A percentile compares a stretch with the other conserved stretches of the same genome.
Conservation (phyloP, 2,329 filamentous ascomycete genomes). For the Microsporum ferrugineum region DNA sequence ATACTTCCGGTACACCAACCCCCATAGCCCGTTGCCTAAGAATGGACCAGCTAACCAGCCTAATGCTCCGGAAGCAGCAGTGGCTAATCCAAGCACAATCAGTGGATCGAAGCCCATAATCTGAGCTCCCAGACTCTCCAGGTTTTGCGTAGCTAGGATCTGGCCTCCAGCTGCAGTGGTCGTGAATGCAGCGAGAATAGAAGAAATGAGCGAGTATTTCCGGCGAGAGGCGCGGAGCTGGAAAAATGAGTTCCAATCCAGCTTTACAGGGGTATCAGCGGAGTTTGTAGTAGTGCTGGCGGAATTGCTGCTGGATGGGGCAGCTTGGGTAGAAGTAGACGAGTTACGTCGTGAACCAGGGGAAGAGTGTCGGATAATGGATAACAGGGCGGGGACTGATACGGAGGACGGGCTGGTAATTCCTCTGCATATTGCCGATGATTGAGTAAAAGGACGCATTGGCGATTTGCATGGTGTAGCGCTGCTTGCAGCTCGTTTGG, state of each 20-base stretch:
- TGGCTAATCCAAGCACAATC: slow-evolving; percentile 70
- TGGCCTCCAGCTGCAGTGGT: slow-evolving; percentile 44
- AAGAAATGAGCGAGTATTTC: slow-evolving; percentile 70
- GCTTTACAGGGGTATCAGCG: slow-evolving; percentile 18
- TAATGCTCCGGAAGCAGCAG: slow-evolving; percentile 60
- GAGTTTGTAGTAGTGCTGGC: background rate
- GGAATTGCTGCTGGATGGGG: background rate
- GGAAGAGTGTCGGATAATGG: background rate
- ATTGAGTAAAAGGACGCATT: background rate
- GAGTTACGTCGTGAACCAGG: background rate
- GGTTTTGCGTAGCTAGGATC: slow-evolving; percentile 56
- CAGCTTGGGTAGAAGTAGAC: background rate
- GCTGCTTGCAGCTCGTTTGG: background rate
- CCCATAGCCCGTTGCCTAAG: slow-evolving; percentile 69
- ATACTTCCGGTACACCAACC: slow-evolving; percentile 58
- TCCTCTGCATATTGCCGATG: background rate
- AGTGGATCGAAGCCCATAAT: slow-evolving; percentile 80
- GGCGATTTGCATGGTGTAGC: background rate
- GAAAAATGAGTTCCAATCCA: slow-evolving; percentile 91
- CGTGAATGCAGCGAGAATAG: slow-evolving; percentile 51
- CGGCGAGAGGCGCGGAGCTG: slow-evolving; percentile 74
- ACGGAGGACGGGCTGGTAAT: background rate
- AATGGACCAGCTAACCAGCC: slow-evolving; percentile 84
- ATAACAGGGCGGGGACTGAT: background rate
- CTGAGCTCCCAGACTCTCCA: slow-evolving; percentile 53